Conservation (phyloP, 1,284 basidiomycete genomes). For the Earliella scabrosa region DNA sequence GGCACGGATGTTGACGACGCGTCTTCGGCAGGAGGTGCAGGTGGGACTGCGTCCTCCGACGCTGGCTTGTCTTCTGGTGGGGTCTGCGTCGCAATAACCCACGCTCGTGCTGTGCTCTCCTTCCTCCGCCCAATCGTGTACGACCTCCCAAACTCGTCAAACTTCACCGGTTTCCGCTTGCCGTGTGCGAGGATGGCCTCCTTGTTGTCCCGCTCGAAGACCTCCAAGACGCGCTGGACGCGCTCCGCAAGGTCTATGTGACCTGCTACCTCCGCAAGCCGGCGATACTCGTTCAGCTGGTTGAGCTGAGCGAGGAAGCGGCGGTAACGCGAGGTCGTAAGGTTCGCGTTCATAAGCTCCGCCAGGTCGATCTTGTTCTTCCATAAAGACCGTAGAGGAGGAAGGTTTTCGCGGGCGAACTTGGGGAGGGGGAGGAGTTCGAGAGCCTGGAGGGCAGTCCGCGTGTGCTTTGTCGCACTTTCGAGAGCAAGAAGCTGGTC, state of each 20-base stretch:
- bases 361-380: conserved; percentile 65
- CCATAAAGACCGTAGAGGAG: conserved; percentile 69
- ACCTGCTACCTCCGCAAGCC: conserved; percentile 70
- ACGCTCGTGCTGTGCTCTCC: conserved; percentile 87
- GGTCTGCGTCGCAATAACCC: conserved; percentile 83
- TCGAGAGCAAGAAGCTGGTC: conserved; percentile 77
- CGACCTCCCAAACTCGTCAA: conserved; percentile 80
- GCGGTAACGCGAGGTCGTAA: conserved; percentile 79
- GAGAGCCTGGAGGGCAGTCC: conserved; percentile 62
- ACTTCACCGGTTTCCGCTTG: conserved; percentile 56
- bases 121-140: conserved; percentile 87
- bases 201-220: conserved; percentile 70
- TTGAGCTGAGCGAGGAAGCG: conserved; percentile 68
- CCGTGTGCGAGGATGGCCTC: conserved; percentile 57
- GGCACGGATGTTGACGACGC: conserved; percentile 18
- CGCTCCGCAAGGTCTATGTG: conserved; percentile 58
- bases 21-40: conserved; percentile 8
- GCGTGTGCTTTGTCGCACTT: conserved; percentile 61
- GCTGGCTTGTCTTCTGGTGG: conserved; percentile 15
- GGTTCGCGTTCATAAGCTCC: conserved; percentile 56
- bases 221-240: conserved; percentile 57
- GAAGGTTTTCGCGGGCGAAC: conserved; percentile 66
- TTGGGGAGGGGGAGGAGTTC: conserved; percentile 81
- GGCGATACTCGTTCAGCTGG: conserved; percentile 73
- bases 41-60: neutral